phyloP scores from a whole-genome alignment of 1,284 basidiomycete genomes.

The Trametes polyzona region DNA sequence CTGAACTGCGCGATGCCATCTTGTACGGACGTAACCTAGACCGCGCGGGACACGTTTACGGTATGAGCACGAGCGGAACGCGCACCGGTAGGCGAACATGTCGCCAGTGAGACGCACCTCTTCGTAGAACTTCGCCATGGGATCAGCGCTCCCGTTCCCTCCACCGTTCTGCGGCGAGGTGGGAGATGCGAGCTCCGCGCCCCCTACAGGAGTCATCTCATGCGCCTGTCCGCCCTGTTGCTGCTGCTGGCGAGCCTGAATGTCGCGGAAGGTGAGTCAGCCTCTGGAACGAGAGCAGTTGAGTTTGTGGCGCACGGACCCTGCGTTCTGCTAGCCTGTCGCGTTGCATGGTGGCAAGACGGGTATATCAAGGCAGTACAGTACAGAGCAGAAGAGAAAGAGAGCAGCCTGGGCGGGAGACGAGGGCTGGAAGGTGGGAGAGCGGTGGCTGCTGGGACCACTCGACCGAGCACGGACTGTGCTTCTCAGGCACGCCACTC shows the following conservation, averaged over 20 bases:
- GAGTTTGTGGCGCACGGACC: conserved; percentile 32
- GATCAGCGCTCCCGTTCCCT: conserved; percentile 33
- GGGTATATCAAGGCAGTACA: conserved; percentile 35
- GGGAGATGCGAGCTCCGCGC: conserved; percentile 7
- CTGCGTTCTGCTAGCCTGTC: conserved; percentile 46
- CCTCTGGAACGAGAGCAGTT: conserved; percentile 11
- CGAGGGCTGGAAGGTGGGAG: conserved; percentile 6
- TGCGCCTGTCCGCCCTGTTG: conserved; percentile 32
- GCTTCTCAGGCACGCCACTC: too few relatives aligned
- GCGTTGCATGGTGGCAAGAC: conserved; percentile 37
- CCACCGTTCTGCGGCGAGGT: conserved; percentile 26
- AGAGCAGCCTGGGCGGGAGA: too few relatives aligned
- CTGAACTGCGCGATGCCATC: conserved; percentile 58
- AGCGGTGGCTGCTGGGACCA: too few relatives aligned
- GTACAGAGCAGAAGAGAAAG: not conserved
- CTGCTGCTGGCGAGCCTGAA: conserved; percentile 41
- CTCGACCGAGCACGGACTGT: too few relatives aligned
- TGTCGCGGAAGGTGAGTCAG: conserved; percentile 18
- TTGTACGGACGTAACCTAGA: conserved; percentile 52
- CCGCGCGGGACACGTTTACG: not conserved
- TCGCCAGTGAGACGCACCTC: conserved; percentile 36
- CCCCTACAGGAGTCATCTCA: conserved; percentile 36
- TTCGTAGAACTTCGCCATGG: conserved; percentile 44
- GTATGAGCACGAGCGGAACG: not conserved
- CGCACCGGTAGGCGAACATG: not conserved